phyloP scores from a whole-genome alignment of 345 rosid genomes.

The Hirschfeldia incana region DNA sequence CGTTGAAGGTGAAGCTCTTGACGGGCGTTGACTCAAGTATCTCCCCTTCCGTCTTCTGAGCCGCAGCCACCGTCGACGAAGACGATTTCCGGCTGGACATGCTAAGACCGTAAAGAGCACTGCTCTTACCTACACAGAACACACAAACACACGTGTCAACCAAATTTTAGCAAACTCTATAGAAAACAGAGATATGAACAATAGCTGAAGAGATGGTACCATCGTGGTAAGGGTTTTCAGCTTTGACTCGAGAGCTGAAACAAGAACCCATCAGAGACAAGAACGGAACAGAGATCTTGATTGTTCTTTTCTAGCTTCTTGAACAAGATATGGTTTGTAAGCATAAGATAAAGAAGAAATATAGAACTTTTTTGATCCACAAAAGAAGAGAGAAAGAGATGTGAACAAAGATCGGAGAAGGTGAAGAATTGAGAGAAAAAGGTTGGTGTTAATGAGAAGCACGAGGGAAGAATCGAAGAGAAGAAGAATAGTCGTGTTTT shows the following conservation, averaged over 20 bases:
- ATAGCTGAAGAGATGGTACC: slow-evolving; percentile 25
- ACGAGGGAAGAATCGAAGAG: slow-evolving; percentile 24
- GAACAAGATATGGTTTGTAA: slow-evolving; percentile 9
- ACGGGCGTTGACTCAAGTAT: slow-evolving; percentile 69
- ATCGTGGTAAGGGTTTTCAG: slow-evolving; percentile 12
- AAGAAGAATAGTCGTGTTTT: slow-evolving; percentile 14
- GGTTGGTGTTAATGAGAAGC: slow-evolving; percentile 30
- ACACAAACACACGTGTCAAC: not conserved
- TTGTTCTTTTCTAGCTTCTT: slow-evolving; percentile 9
- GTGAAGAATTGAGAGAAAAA: slow-evolving; percentile 8
- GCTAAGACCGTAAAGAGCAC: slow-evolving; percentile 40
- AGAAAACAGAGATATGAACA: not conserved
- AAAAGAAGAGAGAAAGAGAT: slow-evolving; percentile 28
- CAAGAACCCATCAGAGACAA: slow-evolving; percentile 38
- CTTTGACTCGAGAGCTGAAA: slow-evolving; percentile 39
- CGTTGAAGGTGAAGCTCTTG: slow-evolving; percentile 67
- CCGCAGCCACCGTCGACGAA: slow-evolving; percentile 47
- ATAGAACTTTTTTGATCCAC: slow-evolving; percentile 6
- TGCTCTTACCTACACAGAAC: slow-evolving; percentile 36
- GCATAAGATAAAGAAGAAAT: not conserved
- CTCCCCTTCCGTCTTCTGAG: slow-evolving; percentile 89
- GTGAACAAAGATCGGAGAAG: slow-evolving; percentile 31
- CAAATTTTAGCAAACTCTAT: not conserved
- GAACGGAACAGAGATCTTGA: slow-evolving; percentile 23
- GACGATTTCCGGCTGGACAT: slow-evolving; percentile 54